phyloP scores from a whole-genome alignment of 306 rosid species.

The Elaeagnus macrophylla region DNA sequence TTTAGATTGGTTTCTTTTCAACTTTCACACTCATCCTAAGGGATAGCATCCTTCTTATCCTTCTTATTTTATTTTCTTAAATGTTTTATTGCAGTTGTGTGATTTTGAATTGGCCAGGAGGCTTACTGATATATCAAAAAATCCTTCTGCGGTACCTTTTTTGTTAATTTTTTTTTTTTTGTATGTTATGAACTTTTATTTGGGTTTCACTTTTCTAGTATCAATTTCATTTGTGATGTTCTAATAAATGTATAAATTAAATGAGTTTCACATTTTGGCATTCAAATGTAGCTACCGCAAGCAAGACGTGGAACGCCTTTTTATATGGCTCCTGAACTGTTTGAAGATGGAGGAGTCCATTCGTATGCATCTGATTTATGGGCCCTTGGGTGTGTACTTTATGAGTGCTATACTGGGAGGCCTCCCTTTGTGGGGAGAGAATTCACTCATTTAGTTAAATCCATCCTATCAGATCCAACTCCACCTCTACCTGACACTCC shows the following conservation, averaged over 20 bases:
- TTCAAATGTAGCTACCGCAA: conserved; percentile 61
- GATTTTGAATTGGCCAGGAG: conserved; percentile 95
- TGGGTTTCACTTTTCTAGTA: background rate
- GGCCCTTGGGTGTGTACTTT: conserved; percentile 96
- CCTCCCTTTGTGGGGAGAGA: conserved; percentile 94
- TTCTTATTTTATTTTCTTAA: conserved; percentile 6
- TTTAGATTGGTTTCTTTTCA: conserved; percentile 1
- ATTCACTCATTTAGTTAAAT: conserved; percentile 84
- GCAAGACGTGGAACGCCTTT: conserved; percentile 96
- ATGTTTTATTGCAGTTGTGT: conserved; percentile 57
- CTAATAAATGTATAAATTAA: conserved; percentile 14
- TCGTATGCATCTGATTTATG: conserved; percentile 92
- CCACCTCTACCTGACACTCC: conserved; percentile 92
- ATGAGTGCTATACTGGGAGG: conserved; percentile 82
- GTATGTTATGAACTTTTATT: conserved; percentile 1
- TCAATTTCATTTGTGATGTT: background rate
- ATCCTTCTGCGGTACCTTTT: conserved; percentile 61
- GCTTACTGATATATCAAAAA: conserved; percentile 71
- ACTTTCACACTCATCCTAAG: background rate
- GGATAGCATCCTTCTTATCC: background rate
- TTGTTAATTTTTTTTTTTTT: conserved; percentile 2
- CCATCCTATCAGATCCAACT: conserved; percentile 78
- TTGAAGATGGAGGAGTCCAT: conserved; percentile 89
- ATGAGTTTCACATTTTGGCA: conserved; percentile 16
- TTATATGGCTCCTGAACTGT: conserved; percentile 99